phyloP scores from a whole-genome alignment of 495 filamentous ascomycete genomes.

The Articulospora tetracladia region DNA sequence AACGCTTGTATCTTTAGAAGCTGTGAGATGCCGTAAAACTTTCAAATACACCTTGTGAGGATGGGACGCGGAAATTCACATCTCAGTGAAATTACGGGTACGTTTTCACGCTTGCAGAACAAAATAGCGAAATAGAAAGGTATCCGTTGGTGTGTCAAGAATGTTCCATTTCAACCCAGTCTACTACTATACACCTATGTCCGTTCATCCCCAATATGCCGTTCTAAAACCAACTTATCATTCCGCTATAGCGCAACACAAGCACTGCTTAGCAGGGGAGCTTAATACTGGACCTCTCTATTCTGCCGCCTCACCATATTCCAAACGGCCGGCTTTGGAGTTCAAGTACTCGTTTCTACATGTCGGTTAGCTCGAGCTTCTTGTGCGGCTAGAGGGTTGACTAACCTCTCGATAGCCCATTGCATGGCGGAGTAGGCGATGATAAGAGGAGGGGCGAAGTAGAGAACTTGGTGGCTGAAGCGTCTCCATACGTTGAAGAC shows the following conservation, averaged over 20 bases:
- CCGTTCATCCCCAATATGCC: slow-evolving; percentile 18
- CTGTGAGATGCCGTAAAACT: too few relatives aligned
- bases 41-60: too few relatives aligned
- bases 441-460: slow-evolving; percentile 65
- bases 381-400: neutral
- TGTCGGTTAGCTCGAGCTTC: neutral
- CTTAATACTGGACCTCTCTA: slow-evolving; percentile 18
- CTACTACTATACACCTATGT: slow-evolving; percentile 26
- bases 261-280: slow-evolving; percentile 21
- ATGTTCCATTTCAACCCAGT: neutral
- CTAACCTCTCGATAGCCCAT: slow-evolving; percentile 75
- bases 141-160: neutral
- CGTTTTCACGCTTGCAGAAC: too few relatives aligned
- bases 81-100: too few relatives aligned
- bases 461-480: slow-evolving; percentile 57
- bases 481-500: slow-evolving; percentile 62
- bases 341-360: slow-evolving; percentile 74
- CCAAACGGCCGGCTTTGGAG: slow-evolving; percentile 56
- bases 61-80: too few relatives aligned
- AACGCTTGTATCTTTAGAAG: too few relatives aligned
- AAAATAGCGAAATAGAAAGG: too few relatives aligned
- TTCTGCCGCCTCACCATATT: slow-evolving; percentile 20
- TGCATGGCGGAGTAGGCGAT: slow-evolving; percentile 63
- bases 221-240: slow-evolving; percentile 7
- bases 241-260: slow-evolving; percentile 24